A percentile compares a stretch with the other conserved stretches of the same genome.
These are phyloP conservation scores for Lanmaoa pseudosensibilis DNA, from an alignment of 768 basidiomycete species.

Conservation along the genomic window DNA sequence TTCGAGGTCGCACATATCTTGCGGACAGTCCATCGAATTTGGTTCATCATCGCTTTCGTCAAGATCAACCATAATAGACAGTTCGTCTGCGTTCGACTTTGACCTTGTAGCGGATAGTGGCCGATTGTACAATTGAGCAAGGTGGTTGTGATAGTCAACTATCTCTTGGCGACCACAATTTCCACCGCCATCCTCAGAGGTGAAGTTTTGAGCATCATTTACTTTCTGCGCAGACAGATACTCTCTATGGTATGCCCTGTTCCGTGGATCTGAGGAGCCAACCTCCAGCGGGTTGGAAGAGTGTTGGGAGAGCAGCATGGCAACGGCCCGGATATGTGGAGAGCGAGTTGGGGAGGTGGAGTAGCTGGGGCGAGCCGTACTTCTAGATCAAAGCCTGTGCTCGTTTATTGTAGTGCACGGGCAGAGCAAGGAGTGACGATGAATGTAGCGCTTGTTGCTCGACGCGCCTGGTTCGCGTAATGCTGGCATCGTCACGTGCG, in stretches of 20 bases:
- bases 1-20: slow-evolving; percentile 37
- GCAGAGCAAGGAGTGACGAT: neutral
- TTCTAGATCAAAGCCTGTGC: neutral
- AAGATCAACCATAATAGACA: slow-evolving; percentile 41
- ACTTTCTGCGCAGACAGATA: slow-evolving; percentile 38
- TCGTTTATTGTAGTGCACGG: neutral
- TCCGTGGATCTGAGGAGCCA: slow-evolving; percentile 57
- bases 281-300: slow-evolving; percentile 75
- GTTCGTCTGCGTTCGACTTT: slow-evolving; percentile 23
- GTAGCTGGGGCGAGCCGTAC: neutral
- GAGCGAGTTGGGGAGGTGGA: neutral
- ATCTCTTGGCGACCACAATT: slow-evolving; percentile 41
- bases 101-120: slow-evolving; percentile 21
- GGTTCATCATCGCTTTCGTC: slow-evolving; percentile 46
- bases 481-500: slow-evolving; percentile 24
- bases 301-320: slow-evolving; percentile 58
- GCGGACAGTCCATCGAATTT: slow-evolving; percentile 38
- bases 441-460: neutral
- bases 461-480: slow-evolving; percentile 13
- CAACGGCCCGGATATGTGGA: neutral
- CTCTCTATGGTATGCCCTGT: slow-evolving; percentile 44
- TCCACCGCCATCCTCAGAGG: slow-evolving; percentile 54
- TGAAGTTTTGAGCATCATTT: slow-evolving; percentile 32
- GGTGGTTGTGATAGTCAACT: slow-evolving; percentile 50
- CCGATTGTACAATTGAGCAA: slow-evolving; percentile 43